Base-by-base conservation (phyloP, 2,329 filamentous ascomycete species). In the Phaeosphaeria sp. region DNA sequence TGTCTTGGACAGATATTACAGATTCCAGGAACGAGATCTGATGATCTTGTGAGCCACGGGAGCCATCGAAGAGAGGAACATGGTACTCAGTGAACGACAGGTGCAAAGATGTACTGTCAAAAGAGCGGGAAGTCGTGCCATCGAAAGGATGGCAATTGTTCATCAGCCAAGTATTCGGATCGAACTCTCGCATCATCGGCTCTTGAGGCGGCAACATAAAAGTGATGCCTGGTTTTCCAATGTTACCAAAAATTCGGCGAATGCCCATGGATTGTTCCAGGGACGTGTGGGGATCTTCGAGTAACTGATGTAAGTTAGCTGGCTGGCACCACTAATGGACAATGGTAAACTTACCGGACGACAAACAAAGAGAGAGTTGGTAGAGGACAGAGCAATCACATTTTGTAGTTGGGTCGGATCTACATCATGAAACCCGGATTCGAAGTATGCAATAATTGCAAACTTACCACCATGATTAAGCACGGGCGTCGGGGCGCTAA, bases 21-120 rank as follows among this genome's bases (percentile, higher is more conserved):
- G 53, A 50, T 25, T 55, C 47, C 1, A 55, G 20, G 15, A 47
- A n/a, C 6, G 21, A 21, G 3, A 54, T 44, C 17, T 53, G 36
- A 5, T 36, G 18, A 20, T 59, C 57, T 1, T 47, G 46, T 21
- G 46, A 22, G 11, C 54, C 51, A 1, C 52, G 51, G 1, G 15
- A 21, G 15, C 54, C 58, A 42, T 25, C 49, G 36, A 23, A 42
- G 7, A 60, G 2, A 2, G 47, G 51, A 11, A 59, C 18, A 17
- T 54, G 27, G 41, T 48, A 54, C 41, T 48, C 52, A 1, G 52
- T 54, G 27, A 54, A 54, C 15, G 43, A 39, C 3, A 54, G 33
- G 22, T 54, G 52, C 6, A 54, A n/a, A 17, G 52, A 48, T 20
- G 52, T 54, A 21, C 17, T 18, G 17, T 54, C 18, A 17, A 54